These are phyloP conservation scores for Ophiostoma sp. DNA, from an alignment of 2,329 filamentous ascomycete genomes.

Conservation along the genomic window DNA sequence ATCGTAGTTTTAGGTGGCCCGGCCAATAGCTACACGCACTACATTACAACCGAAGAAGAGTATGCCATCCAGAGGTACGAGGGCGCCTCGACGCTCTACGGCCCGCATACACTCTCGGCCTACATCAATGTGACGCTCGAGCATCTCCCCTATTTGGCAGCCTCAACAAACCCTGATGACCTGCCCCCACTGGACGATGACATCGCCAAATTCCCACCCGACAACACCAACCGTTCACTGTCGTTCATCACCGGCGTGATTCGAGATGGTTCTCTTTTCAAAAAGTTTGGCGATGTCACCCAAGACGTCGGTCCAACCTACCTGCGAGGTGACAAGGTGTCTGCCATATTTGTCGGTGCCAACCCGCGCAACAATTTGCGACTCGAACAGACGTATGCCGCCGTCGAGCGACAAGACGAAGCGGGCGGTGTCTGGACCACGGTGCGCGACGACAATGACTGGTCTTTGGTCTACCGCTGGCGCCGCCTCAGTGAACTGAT, in stretches of 20 bases:
- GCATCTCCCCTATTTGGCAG: conserved; percentile 65
- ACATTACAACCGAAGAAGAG: conserved; percentile 39
- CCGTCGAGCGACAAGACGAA: conserved; percentile 62
- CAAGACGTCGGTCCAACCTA: conserved; percentile 57
- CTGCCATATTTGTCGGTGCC: conserved; percentile 74
- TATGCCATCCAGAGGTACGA: conserved; percentile 73
- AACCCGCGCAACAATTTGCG: conserved; percentile 88
- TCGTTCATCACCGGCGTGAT: conserved; percentile 79
- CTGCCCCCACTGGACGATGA: conserved; percentile 37
- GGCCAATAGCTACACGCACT: conserved; percentile 76
- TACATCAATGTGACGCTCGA: conserved; percentile 78
- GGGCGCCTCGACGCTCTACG: conserved; percentile 84
- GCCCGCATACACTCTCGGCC: conserved; percentile 78
- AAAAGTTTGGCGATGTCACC: conserved; percentile 68
- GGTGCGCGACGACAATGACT: conserved; percentile 75
- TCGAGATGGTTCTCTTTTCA: conserved; percentile 65
- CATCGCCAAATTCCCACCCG: conserved; percentile 65
- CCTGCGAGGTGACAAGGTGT: conserved; percentile 55
- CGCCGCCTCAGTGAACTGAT: conserved; percentile 66
- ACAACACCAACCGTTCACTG: conserved; percentile 73
- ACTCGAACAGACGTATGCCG: conserved; percentile 73
- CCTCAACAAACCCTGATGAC: conserved; percentile 39
- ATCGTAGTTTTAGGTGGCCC: conserved; percentile 81
- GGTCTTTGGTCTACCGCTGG: conserved; percentile 82
- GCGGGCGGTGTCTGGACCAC: conserved; percentile 56